phyloP scores from a whole-genome alignment of 306 rosid species.

The Trifolium fragiferum region DNA sequence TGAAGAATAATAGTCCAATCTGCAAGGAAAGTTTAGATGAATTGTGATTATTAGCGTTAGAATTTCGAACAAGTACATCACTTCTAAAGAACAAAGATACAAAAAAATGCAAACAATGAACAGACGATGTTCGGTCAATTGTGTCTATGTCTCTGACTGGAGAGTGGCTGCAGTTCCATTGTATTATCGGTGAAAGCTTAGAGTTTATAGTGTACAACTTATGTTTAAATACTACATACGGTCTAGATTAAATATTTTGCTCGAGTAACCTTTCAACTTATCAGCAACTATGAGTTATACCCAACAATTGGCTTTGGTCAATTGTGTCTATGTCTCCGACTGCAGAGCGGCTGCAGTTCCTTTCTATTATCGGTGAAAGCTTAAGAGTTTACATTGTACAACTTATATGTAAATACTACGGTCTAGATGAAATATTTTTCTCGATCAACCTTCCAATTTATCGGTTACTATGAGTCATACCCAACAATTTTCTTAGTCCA shows the following conservation, averaged over 20 bases:
- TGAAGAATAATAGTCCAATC: conserved; percentile 63
- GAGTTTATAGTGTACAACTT: background rate
- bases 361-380: background rate
- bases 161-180: background rate
- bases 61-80: background rate
- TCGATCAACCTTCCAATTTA: background rate
- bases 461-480: background rate
- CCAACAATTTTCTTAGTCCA: background rate
- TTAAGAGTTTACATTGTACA: background rate
- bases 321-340: background rate
- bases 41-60: background rate
- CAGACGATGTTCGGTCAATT: background rate
- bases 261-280: background rate
- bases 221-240: background rate
- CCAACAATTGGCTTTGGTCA: background rate
- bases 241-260: background rate
- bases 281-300: background rate
- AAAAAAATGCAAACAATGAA: background rate
- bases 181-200: too few relatives aligned
- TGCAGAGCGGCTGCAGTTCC: background rate
- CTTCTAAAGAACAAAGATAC: background rate
- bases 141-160: background rate
- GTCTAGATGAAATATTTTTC: background rate
- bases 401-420: background rate
- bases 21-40: conserved; percentile 33